phyloP scores from a whole-genome alignment of 1,284 basidiomycete genomes.

The Sporisorium graminicola region DNA sequence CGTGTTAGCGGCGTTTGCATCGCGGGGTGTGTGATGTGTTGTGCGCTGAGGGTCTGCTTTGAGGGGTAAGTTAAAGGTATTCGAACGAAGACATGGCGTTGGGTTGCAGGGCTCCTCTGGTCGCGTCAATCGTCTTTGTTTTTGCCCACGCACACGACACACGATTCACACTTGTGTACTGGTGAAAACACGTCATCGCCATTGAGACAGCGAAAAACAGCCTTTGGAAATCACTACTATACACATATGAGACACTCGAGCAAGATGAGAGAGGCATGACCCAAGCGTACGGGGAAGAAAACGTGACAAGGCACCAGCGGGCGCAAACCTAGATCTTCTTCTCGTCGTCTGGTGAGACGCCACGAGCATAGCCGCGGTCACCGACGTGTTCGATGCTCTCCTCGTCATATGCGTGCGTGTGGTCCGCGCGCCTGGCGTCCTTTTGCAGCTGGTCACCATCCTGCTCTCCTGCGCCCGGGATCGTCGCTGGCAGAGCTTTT shows the following conservation, averaged over 20 bases:
- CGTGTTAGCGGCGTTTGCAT: too few species aligned
- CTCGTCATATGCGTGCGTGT: constrained; percentile 24
- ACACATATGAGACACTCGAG: neutral
- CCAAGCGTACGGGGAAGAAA: neutral
- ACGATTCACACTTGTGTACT: too few species aligned
- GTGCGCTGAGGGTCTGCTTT: too few species aligned
- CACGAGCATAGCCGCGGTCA: constrained; percentile 8
- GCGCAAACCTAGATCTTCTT: constrained; percentile 35
- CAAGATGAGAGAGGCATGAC: neutral
- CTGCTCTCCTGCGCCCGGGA: constrained; percentile 33
- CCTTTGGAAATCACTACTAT: too few species aligned
- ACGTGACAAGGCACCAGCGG: neutral
- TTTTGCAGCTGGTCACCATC: constrained; percentile 13
- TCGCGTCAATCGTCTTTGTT: too few species aligned
- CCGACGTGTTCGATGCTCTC: constrained; percentile 48
- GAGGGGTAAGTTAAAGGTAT: too few species aligned
- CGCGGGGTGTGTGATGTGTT: too few species aligned
- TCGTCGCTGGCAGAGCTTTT: constrained; percentile 32
- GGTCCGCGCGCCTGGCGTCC: neutral
- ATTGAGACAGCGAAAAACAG: too few species aligned
- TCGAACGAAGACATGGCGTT: too few species aligned
- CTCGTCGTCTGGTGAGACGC: constrained; percentile 23
- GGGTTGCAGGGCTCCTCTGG: too few species aligned
- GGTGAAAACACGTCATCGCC: too few species aligned
- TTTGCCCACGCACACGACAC: too few species aligned